These are phyloP conservation scores for Russula foetens DNA, from an alignment of 768 basidiomycete species.

Conservation along the genomic window DNA sequence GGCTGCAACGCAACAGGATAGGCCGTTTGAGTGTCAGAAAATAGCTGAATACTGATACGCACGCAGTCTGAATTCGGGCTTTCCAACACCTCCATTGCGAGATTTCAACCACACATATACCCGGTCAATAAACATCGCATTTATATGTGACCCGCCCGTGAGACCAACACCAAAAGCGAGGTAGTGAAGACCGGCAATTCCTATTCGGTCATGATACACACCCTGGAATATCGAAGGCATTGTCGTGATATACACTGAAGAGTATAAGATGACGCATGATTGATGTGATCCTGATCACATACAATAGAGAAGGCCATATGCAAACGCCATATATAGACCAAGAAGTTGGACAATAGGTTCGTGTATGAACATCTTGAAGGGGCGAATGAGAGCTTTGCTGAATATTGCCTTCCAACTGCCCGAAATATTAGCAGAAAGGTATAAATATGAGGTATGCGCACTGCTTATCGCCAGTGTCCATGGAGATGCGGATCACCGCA, in stretches of 20 bases:
- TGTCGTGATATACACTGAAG: conserved; percentile 56
- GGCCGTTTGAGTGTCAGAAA: neutral
- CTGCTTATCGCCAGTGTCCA: conserved; percentile 37
- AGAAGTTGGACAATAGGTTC: conserved; percentile 67
- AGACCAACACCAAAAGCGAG: conserved; percentile 62
- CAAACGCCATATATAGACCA: conserved; percentile 59
- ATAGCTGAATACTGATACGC: conserved; percentile 9
- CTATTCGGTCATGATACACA: conserved; percentile 45
- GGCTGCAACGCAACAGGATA: conserved; percentile 30
- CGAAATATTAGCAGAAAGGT: neutral
- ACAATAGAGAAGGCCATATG: conserved; percentile 38
- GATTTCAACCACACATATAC: conserved; percentile 45
- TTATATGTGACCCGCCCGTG: conserved; percentile 38
- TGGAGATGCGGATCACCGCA: conserved; percentile 40
- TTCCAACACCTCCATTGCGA: conserved; percentile 45
- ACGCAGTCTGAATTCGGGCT: conserved; percentile 49
- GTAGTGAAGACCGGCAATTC: conserved; percentile 62
- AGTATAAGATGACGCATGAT: neutral
- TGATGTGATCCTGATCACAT: neutral
- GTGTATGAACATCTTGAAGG: conserved; percentile 49
- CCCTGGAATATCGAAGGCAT: conserved; percentile 51
- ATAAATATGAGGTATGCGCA: conserved; percentile 24
- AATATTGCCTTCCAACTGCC: conserved; percentile 48
- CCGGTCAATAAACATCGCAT: conserved; percentile 49
- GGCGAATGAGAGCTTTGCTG: conserved; percentile 48